These are phyloP conservation scores for Lichtheimia ornata DNA, from an alignment of 371 early-diverging fungal genomes.

Conservation along the genomic window DNA sequence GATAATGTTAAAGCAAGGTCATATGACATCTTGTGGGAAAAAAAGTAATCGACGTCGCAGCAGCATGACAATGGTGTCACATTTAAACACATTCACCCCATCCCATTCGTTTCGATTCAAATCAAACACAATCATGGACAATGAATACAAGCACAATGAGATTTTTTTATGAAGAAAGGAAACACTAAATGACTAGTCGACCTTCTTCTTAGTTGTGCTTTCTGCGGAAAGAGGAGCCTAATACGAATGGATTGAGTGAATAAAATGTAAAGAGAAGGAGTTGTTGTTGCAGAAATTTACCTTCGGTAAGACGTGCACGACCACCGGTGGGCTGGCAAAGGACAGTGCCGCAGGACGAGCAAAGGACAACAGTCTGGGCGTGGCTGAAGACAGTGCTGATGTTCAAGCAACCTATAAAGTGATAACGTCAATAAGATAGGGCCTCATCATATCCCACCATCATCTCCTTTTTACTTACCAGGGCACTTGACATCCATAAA, in stretches of 20 bases:
- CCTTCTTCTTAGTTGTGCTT: slow-evolving; percentile 40
- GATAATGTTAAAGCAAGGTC: no score
- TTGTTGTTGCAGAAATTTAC: slow-evolving; percentile 21
- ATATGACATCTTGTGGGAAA: no score
- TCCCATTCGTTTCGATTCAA: no score
- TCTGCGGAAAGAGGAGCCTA: slow-evolving; percentile 52
- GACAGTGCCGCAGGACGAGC: slow-evolving; percentile 92
- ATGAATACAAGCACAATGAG: no score
- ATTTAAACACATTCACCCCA: no score
- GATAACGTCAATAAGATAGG: background rate
- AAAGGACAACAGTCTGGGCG: slow-evolving; percentile 96
- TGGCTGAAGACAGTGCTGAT: slow-evolving; percentile 98
- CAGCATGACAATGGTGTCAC: no score
- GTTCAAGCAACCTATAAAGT: slow-evolving; percentile 79
- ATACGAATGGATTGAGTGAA: background rate
- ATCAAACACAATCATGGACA: no score
- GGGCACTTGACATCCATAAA: slow-evolving; percentile 99
- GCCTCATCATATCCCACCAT: background rate
- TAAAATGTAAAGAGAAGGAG: background rate
- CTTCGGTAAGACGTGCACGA: slow-evolving; percentile 92
- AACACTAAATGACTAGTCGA: no score
- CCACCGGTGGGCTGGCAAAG: slow-evolving; percentile 99
- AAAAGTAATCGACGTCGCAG: no score
- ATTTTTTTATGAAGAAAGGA: no score
- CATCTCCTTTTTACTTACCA: slow-evolving; percentile 39